A percentile compares a stretch with the other conserved stretches of the same genome.
phyloP scores from a whole-genome alignment of 257 asterid species.

The Coffea eugenioides region DNA sequence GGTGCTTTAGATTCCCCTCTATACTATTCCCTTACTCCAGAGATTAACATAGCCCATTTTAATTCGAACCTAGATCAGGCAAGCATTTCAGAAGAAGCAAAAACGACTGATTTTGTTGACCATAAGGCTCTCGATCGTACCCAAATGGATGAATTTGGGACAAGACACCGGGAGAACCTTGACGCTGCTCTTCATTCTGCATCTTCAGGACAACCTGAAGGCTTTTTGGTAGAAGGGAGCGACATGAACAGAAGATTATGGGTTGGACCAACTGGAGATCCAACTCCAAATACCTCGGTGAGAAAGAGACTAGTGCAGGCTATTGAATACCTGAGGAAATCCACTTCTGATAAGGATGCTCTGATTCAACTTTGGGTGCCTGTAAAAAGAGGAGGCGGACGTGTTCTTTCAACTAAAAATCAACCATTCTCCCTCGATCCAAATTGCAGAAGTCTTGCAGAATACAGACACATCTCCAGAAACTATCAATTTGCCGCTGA shows the following conservation, averaged over 20 bases:
- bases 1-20: conserved; percentile 29
- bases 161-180: conserved; percentile 23
- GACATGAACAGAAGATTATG: conserved; percentile 44
- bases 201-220: conserved; percentile 28
- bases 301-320: conserved; percentile 55
- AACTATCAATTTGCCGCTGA: conserved; percentile 58
- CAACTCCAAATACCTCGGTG: conserved; percentile 36
- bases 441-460: conserved; percentile 52
- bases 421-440: conserved; percentile 55
- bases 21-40: conserved; percentile 29
- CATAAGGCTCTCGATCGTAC: conserved; percentile 18
- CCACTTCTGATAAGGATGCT: conserved; percentile 46
- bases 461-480: conserved; percentile 51
- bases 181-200: conserved; percentile 28
- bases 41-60: conserved; percentile 18
- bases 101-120: conserved; percentile 20
- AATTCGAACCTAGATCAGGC: conserved; percentile 30
- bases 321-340: conserved; percentile 47
- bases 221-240: conserved; percentile 35
- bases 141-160: conserved; percentile 34
- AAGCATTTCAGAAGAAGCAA: conserved; percentile 27
- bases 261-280: conserved; percentile 43
- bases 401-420: conserved; percentile 55
- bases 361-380: conserved; percentile 85
- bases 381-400: conserved; percentile 49